These are phyloP conservation scores for Trichophyton mentagrophytes DNA, from an alignment of 2,329 filamentous ascomycete genomes.

Conservation along the genomic window DNA sequence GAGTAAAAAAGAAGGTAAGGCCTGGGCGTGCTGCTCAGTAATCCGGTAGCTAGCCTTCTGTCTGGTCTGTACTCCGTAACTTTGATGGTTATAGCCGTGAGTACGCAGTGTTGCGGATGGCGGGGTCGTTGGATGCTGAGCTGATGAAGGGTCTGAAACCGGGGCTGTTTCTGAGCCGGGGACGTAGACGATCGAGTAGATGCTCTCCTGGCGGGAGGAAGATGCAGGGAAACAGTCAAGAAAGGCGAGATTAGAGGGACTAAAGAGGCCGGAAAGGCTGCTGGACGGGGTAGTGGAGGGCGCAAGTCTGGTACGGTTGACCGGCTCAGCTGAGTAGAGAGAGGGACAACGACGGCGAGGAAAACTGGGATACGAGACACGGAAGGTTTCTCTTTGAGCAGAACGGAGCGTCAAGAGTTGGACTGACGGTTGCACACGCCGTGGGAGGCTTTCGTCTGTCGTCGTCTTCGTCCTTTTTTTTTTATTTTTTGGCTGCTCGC, in stretches of 20 bases:
- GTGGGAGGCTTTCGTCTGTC: neutral
- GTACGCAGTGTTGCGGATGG: no score
- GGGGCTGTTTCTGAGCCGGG: neutral
- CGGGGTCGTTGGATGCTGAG: neutral
- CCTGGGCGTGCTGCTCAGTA: neutral
- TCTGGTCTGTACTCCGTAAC: neutral
- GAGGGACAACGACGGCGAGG: neutral
- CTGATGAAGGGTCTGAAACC: neutral
- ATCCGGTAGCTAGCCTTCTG: neutral
- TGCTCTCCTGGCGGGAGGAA: neutral
- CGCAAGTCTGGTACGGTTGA: neutral
- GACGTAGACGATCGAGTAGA: neutral
- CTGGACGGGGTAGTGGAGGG: neutral
- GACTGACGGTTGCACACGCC: neutral
- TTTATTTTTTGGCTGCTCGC: neutral
- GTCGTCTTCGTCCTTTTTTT: neutral
- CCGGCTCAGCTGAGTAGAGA: neutral
- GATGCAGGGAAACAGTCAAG: neutral
- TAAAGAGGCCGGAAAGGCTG: neutral
- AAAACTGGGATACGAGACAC: slow-evolving; percentile 6
- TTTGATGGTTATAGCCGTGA: neutral
- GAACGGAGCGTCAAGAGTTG: neutral
- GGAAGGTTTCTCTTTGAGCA: neutral
- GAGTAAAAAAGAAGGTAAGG: neutral
- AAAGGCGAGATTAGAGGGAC: neutral